Evolutionary conservation across 495 filamentous ascomycete species (phyloP), one percentile per base, ranked within the genome.

Genomic region (Lepidopterella palustris): DNA sequence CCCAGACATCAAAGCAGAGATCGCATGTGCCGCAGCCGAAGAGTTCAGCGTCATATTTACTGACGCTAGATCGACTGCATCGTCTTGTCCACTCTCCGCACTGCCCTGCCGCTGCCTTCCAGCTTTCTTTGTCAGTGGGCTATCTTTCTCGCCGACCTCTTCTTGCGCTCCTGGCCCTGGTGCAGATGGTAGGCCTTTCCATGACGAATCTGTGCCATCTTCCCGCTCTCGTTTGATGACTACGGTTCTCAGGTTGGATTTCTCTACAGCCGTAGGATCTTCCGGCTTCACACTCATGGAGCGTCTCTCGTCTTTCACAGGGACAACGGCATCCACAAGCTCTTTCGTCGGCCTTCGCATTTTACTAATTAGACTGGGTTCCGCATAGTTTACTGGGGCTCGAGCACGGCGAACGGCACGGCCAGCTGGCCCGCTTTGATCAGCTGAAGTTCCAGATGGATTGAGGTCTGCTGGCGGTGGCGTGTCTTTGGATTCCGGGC

Each of bases 261-360:
- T 49, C n/a, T 57, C 40, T n/a, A 39, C 42, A 5, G 55, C 56
- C 29, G 29, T 25, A n/a, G 52, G 21, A 21, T 45, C 48, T 4
- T 60, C 11, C 4, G 64, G 53, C 10, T 68, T 53, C 20, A 39
- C 55, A 52, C 68, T 68, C 21, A 54, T 62, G 48, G 56, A 61
- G 20, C 62, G 55, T 3, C 63, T 45, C 8, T 55, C 53, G 45
- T 63, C 63, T 21, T 60, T 49, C 8, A 64, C 55, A 5, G 64
- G 60, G 11, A 32, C 63, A 8, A 76, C 61, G 5, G 73, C 73
- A 61, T 73, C 72, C 11, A 70, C 69, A 31, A 74, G 60, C 35
- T 73, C 60, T 59, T 76, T 72, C 15, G 35, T 56, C 1, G 73
- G 71, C 15, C 73, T 68, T n/a, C 73, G 65, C 70, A 76, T 73